A percentile compares a stretch with the other conserved stretches of the same genome.
Conservation (phyloP, 2,329 filamentous ascomycete species). For the Aspergillus pseudoglaucus region DNA sequence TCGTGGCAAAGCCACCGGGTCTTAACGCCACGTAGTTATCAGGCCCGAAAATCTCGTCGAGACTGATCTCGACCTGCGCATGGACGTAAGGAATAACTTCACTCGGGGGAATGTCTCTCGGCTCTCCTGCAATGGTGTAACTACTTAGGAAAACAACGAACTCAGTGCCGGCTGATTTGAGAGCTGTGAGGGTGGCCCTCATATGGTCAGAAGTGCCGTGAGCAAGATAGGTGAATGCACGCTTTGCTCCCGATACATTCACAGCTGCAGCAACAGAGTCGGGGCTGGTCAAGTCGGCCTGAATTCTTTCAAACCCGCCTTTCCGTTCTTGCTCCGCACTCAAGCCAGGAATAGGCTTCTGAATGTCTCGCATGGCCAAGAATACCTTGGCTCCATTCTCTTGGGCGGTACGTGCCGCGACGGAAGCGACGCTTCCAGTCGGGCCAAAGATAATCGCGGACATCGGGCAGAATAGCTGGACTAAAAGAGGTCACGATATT, state of each 20-base stretch:
- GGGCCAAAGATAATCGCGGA: conserved; percentile 46
- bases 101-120: conserved; percentile 16
- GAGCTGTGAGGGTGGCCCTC: conserved; percentile 34
- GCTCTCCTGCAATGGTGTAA: conserved; percentile 24
- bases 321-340: conserved; percentile 23
- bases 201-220: conserved; percentile 33
- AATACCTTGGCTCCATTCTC: conserved; percentile 39
- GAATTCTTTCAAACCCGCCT: conserved; percentile 12
- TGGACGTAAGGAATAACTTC: conserved; percentile 38
- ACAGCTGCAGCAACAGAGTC: conserved; percentile 37
- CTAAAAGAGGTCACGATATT: too few species aligned
- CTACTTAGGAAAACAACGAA: conserved; percentile 44
- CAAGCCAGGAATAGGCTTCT: conserved; percentile 38
- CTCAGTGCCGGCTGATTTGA: conserved; percentile 42
- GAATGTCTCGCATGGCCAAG: conserved; percentile 44
- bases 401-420: conserved; percentile 34
- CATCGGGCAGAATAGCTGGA: neutral
- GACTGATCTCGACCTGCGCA: conserved; percentile 39
- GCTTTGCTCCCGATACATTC: conserved; percentile 32
- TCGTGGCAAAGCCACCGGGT: conserved; percentile 42
- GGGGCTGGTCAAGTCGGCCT: conserved; percentile 42
- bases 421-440: conserved; percentile 42
- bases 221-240: conserved; percentile 45
- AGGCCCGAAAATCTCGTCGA: conserved; percentile 37
- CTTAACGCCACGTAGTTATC: conserved; percentile 36